A percentile compares a stretch with the other conserved stretches of the same genome.
These are phyloP conservation scores for Benincasa hispida DNA, from an alignment of 306 rosid species.

Conservation along the genomic window DNA sequence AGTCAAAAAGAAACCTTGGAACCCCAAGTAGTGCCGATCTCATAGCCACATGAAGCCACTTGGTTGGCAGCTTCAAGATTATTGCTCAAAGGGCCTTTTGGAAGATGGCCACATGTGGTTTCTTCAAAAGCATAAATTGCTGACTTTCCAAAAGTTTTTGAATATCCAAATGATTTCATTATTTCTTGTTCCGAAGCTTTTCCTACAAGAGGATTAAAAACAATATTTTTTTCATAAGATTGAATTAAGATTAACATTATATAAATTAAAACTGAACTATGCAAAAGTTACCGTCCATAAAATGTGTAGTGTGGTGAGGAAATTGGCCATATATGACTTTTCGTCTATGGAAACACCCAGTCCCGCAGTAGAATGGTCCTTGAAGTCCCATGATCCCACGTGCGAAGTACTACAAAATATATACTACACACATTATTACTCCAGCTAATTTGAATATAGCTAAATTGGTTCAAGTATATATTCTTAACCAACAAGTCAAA, in stretches of 20 bases:
- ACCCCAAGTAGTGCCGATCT: neutral
- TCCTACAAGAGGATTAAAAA: neutral
- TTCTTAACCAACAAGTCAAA: too few relatives aligned
- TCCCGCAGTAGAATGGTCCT: slow-evolving; percentile 12
- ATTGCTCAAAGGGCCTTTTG: neutral
- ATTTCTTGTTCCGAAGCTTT: neutral
- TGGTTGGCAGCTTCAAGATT: neutral
- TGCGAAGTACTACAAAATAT: neutral
- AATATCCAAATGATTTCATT: neutral
- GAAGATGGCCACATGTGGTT: neutral
- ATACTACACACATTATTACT: too few relatives aligned
- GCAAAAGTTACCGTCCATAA: neutral
- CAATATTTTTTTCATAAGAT: neutral
- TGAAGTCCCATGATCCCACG: slow-evolving; percentile 42
- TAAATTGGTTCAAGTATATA: too few relatives aligned
- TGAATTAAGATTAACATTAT: neutral
- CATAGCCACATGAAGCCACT: neutral
- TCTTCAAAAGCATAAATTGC: neutral
- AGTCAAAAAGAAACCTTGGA: neutral
- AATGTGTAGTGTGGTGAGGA: slow-evolving; percentile 7
- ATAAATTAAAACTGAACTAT: neutral
- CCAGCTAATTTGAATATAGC: too few relatives aligned
- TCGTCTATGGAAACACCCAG: slow-evolving; percentile 17
- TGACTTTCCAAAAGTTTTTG: neutral
- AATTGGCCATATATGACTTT: slow-evolving; percentile 50